Percentiles rank a stretch among this genome's conserved stretches.
Evolutionary conservation across 148 eudicot genomes (phyloP).

Genomic region (Rhododendron molle): DNA sequence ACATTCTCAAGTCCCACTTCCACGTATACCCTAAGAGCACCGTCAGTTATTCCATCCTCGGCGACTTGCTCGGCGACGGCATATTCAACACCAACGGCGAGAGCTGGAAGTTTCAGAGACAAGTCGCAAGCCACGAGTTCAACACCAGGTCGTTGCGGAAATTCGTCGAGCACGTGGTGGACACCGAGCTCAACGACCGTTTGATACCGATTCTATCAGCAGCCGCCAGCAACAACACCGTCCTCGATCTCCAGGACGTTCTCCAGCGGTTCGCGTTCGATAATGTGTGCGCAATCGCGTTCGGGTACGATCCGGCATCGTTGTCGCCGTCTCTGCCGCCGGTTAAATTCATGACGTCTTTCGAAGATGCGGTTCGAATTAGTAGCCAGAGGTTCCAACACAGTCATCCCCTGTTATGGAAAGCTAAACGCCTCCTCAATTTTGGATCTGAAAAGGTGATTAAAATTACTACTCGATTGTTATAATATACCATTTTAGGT

Average conservation of each 20-base stretch:
- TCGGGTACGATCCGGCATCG: constrained; percentile 14
- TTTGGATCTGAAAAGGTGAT: constrained; percentile 10
- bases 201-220: background rate
- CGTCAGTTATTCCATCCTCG: background rate
- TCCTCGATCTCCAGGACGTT: constrained; percentile 26
- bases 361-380: constrained; percentile 18
- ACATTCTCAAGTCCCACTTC: constrained; percentile 24
- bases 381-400: constrained; percentile 8
- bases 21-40: constrained; percentile 20
- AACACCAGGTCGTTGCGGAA: constrained; percentile 2
- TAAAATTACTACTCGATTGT: too few relatives aligned
- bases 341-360: constrained; percentile 9
- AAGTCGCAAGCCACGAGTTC: background rate
- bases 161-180: background rate
- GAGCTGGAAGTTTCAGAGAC: constrained; percentile 5
- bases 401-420: constrained; percentile 10
- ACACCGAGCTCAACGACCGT: background rate
- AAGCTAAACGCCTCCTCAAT: constrained; percentile 3
- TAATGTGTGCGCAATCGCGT: constrained; percentile 29
- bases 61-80: background rate
- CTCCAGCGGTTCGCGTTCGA: constrained; percentile 30
- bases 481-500: too few relatives aligned
- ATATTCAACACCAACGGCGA: constrained; percentile 3
- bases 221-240: constrained; percentile 10
- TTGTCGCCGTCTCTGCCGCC: constrained; percentile 13